Evolutionary conservation across 1,284 basidiomycete species (phyloP), one percentile per base, ranked within the genome.

Genomic region (Microbotryum scabiosae): DNA sequence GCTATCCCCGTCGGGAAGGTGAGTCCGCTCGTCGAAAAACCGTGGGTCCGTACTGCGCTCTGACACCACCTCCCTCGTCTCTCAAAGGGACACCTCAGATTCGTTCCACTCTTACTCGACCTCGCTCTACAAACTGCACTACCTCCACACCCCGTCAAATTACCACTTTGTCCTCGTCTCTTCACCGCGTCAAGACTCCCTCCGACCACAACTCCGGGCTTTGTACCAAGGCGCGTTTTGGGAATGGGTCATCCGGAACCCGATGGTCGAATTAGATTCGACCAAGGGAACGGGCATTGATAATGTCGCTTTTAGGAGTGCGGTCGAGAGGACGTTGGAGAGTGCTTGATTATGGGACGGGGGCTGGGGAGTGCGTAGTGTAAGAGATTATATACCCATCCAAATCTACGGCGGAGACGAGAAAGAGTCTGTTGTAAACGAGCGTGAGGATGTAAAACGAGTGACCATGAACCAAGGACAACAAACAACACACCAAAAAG

Each of bases 121-220:
- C 2, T 88, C 90, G 25, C 79, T 86, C 2, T 98, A 99, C 82
- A 92, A 88, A 73, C 81, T 98, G 8, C 91, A 97, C 75, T 80
- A 97, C 57, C 90, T 87, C 76, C 92, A 97, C 75, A 93, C 94
- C 3, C 73, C 86, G 1, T 90, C 92, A 9, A 88, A 89, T 47
- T 96, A 91, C 82, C 96, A 93, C 73, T 96, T 98, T 75, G 82
- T 97, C 70, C 87, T 97, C 78, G 82, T 98, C 69, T 90, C 86
- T 62, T 69, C 67, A 8, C 67, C 70, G 18, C 62, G 53, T 50
- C 47, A 44, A 18, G 56, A 57, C n/a, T 69, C 64, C 21, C 79
- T 94, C 49, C 87, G 89, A 36, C 86, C 87, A 69, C 81, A 91
- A 48, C 78, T 97, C 51, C 83, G 86, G 46, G 88, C 93, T 75